These are phyloP conservation scores for Cladosporium sp. DNA, from an alignment of 2,329 filamentous ascomycete genomes.

Conservation along the genomic window DNA sequence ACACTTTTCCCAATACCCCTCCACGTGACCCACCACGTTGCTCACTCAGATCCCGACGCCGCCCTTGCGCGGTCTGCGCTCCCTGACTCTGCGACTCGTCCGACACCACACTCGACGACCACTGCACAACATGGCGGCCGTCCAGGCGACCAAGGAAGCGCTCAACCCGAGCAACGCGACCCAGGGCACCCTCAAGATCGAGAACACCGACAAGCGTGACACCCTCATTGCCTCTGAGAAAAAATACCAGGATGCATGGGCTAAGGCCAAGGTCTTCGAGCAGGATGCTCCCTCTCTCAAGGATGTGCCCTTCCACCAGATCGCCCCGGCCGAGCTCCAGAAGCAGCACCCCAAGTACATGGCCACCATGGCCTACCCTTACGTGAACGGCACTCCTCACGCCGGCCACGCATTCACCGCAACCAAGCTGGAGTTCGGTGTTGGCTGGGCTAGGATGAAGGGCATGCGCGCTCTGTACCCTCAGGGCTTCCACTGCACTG, in stretches of 20 bases:
- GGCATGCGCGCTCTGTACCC: slow-evolving; percentile 87
- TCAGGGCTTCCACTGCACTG: slow-evolving; percentile 92
- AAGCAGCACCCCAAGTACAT: slow-evolving; percentile 89
- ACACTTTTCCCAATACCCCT: slow-evolving; percentile 18
- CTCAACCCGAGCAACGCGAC: slow-evolving; percentile 57
- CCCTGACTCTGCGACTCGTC: slow-evolving; percentile 12
- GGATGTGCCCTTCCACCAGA: slow-evolving; percentile 75
- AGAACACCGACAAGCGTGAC: slow-evolving; percentile 85
- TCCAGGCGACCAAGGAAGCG: slow-evolving; percentile 54
- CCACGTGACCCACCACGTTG: slow-evolving; percentile 35
- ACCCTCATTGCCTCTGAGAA: slow-evolving; percentile 81
- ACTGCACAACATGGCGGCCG: slow-evolving; percentile 48
- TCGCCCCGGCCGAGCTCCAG: slow-evolving; percentile 73
- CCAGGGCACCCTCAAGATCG: slow-evolving; percentile 66
- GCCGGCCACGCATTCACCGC: slow-evolving; percentile 91
- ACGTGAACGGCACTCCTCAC: slow-evolving; percentile 83
- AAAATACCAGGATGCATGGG: slow-evolving; percentile 88
- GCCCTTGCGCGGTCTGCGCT: slow-evolving; percentile 39
- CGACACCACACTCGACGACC: slow-evolving; percentile 6
- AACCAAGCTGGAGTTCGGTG: slow-evolving; percentile 89
- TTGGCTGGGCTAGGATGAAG: slow-evolving; percentile 85
- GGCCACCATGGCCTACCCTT: slow-evolving; percentile 74
- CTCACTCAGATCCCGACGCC: slow-evolving; percentile 26
- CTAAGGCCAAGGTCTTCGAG: slow-evolving; percentile 76
- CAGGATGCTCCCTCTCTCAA: slow-evolving; percentile 76